Conservation (phyloP, 495 filamentous ascomycete genomes). For the Schizothecium vesticola region DNA sequence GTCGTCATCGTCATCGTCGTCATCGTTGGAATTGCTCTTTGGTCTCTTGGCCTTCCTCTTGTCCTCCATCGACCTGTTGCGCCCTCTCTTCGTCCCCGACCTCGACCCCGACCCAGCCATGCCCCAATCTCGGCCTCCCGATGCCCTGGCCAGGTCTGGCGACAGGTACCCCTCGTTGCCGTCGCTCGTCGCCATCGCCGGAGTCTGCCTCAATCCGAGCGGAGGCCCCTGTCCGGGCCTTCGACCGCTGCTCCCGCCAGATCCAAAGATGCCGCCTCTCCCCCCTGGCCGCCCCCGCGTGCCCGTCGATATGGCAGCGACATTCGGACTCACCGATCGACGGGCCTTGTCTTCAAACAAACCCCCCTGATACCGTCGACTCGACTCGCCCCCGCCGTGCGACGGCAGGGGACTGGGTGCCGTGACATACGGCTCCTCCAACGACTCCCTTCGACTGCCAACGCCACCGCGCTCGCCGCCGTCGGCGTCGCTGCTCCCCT, state of each 20-base stretch:
- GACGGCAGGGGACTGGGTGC: not conserved
- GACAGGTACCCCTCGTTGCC: slow-evolving; percentile 2
- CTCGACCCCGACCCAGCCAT: not conserved
- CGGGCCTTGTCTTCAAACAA: not conserved
- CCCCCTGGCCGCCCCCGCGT: not conserved
- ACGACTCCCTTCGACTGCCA: not conserved
- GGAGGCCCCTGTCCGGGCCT: not conserved
- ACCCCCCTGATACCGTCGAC: not conserved
- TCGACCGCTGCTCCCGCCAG: not conserved
- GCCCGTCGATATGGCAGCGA: not conserved
- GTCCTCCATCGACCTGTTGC: not conserved
- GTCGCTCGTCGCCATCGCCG: not conserved
- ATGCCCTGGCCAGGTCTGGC: not conserved
- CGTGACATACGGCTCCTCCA: not conserved
- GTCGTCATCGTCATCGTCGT: not conserved
- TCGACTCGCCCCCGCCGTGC: not conserved
- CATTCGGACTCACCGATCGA: not conserved
- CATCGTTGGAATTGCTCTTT: not conserved
- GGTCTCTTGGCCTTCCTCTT: slow-evolving; percentile 1
- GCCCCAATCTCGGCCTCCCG: not conserved
- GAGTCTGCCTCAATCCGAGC: not conserved
- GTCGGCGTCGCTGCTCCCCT: not conserved
- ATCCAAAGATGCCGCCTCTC: not conserved
- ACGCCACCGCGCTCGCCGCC: not conserved
- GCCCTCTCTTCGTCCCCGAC: not conserved